These are phyloP conservation scores for Tilletia indica DNA, from an alignment of 1,284 basidiomycete genomes.

Conservation along the genomic window DNA sequence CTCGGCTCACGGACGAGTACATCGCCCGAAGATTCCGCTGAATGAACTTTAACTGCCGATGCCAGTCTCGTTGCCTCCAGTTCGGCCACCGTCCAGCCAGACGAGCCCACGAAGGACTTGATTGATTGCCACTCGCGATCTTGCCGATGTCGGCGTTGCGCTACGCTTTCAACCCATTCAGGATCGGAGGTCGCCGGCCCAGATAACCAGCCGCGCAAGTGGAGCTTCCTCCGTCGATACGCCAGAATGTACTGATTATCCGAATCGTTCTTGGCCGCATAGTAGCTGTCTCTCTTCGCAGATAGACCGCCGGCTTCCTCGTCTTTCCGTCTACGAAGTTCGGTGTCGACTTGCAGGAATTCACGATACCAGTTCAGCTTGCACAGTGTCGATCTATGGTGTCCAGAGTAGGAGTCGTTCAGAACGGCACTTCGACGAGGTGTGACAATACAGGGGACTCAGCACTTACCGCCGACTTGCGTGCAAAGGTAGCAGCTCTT, in stretches of 20 bases:
- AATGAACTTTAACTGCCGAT: no score
- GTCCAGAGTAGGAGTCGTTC: background rate
- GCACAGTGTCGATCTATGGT: background rate
- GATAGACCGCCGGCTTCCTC: background rate
- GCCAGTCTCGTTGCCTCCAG: background rate
- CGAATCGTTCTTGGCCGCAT: background rate
- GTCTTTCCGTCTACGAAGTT: background rate
- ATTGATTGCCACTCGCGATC: background rate
- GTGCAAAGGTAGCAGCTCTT: conserved; percentile 8
- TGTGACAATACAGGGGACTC: background rate
- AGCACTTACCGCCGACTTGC: background rate
- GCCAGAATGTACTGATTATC: background rate
- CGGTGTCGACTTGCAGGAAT: background rate
- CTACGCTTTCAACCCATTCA: background rate
- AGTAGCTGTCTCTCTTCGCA: background rate
- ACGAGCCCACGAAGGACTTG: background rate
- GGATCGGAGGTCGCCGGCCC: no score
- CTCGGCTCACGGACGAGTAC: background rate
- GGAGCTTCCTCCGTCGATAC: background rate
- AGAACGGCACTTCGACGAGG: background rate
- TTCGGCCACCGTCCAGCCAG: background rate
- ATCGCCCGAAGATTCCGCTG: background rate
- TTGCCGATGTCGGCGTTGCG: background rate
- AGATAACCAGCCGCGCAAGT: background rate
- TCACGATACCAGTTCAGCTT: conserved; percentile 9